phyloP scores from a whole-genome alignment of 768 basidiomycete genomes.

The Butyriboletus loyo region DNA sequence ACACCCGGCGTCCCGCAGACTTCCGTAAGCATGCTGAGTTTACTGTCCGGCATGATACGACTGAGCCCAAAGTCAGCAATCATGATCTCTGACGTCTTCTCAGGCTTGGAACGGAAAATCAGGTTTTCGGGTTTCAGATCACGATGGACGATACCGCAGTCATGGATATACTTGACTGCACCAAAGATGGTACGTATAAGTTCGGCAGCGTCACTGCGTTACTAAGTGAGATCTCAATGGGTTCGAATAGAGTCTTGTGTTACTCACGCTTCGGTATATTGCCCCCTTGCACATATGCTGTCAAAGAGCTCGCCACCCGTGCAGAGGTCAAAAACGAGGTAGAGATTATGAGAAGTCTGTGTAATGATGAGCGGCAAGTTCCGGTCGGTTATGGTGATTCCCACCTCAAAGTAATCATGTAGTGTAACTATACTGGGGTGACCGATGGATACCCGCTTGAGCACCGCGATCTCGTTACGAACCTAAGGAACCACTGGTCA shows the following conservation, averaged over 20 bases:
- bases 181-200: constrained; percentile 84
- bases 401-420: constrained; percentile 93
- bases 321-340: constrained; percentile 94
- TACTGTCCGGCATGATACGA: constrained; percentile 87
- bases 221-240: constrained; percentile 18
- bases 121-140: constrained; percentile 99
- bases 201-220: constrained; percentile 77
- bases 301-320: constrained; percentile 99
- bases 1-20: constrained; percentile 94
- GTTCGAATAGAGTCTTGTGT: neutral
- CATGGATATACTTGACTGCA: constrained; percentile 90
- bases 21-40: constrained; percentile 84
- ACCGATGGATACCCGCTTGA: constrained; percentile 91
- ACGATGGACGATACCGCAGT: constrained; percentile 89
- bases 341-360: constrained; percentile 88
- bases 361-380: neutral
- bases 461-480: constrained; percentile 93
- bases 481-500: constrained; percentile 50
- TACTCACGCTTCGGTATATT: constrained; percentile 89
- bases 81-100: constrained; percentile 88
- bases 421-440: constrained; percentile 89
- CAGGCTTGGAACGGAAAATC: constrained; percentile 83
- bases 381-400: neutral
- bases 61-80: constrained; percentile 96
- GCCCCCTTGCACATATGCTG: constrained; percentile 95